Conservation (phyloP, 1,139 yeast species). For the Debaryomyces sp. region DNA sequence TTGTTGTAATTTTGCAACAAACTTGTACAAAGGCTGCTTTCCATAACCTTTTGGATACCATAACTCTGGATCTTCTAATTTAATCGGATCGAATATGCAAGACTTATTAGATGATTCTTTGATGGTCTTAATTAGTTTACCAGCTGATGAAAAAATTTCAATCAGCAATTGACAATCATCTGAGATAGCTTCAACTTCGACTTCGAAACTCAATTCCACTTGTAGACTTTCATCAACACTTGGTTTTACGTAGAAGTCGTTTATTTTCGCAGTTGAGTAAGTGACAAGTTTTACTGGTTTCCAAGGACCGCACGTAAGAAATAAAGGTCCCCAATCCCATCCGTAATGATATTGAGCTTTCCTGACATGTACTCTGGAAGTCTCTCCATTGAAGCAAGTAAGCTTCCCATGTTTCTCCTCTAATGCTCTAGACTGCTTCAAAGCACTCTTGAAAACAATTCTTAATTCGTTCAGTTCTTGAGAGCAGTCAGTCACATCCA, state of each 20-base stretch:
- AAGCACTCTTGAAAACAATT: constrained; percentile 26
- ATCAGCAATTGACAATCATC: not conserved
- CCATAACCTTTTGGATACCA: constrained; percentile 51
- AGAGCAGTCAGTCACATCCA: constrained; percentile 15
- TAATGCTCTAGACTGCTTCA: constrained; percentile 21
- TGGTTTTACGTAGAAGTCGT: constrained; percentile 24
- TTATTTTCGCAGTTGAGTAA: constrained; percentile 19
- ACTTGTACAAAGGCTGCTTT: constrained; percentile 31
- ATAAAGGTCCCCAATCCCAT: constrained; percentile 62
- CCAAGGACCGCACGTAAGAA: constrained; percentile 53
- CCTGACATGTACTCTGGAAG: constrained; percentile 43
- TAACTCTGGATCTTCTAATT: constrained; percentile 26
- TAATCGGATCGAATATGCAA: not conserved
- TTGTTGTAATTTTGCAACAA: constrained; percentile 17
- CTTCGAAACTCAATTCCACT: constrained; percentile 3
- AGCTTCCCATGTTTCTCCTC: constrained; percentile 22
- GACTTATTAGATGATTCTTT: not conserved
- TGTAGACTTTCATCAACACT: constrained; percentile 17
- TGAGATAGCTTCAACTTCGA: not conserved
- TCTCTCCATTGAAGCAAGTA: constrained; percentile 42
- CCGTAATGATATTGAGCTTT: constrained; percentile 60
- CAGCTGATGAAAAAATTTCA: not conserved
- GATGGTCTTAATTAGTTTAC: not conserved
- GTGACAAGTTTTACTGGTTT: constrained; percentile 38
- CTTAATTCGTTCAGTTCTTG: constrained; percentile 19